These are phyloP conservation scores for Elsinoe arachidis DNA, from an alignment of 2,329 filamentous ascomycete species.

Conservation along the genomic window DNA sequence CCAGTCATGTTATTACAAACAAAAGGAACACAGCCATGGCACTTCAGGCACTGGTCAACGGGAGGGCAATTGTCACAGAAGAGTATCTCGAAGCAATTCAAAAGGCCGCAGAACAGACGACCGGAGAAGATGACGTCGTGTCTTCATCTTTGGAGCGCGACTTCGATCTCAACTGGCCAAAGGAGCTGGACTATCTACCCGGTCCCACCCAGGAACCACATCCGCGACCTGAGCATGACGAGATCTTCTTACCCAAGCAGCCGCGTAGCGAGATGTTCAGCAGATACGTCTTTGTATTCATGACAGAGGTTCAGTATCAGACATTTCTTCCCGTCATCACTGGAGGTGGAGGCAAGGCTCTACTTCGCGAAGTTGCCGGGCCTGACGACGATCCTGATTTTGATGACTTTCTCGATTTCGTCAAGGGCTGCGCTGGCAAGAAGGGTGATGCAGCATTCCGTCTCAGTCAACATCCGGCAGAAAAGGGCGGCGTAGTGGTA, in stretches of 20 bases:
- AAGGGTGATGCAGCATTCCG: constrained; percentile 44
- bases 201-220: constrained; percentile 67
- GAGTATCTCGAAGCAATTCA: constrained; percentile 66
- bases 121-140: constrained; percentile 12
- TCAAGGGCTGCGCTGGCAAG: constrained; percentile 64
- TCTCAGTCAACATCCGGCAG: constrained; percentile 22
- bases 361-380: constrained; percentile 54
- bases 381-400: constrained; percentile 52
- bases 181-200: constrained; percentile 62
- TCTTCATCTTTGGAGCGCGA: constrained; percentile 61
- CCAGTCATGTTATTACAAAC: constrained; percentile 80
- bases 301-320: constrained; percentile 65
- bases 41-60: constrained; percentile 77
- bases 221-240: constrained; percentile 43
- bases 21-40: constrained; percentile 87
- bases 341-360: constrained; percentile 72
- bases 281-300: constrained; percentile 83
- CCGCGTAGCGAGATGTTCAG: constrained; percentile 65
- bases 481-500: constrained; percentile 57
- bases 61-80: constrained; percentile 64
- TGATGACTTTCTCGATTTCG: constrained; percentile 68
- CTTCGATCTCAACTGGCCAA: constrained; percentile 71
- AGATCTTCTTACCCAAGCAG: constrained; percentile 64
- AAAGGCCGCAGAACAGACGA: constrained; percentile 37
- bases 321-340: constrained; percentile 67